Conservation (phyloP, 257 asterid genomes). For the Striga asiatica region DNA sequence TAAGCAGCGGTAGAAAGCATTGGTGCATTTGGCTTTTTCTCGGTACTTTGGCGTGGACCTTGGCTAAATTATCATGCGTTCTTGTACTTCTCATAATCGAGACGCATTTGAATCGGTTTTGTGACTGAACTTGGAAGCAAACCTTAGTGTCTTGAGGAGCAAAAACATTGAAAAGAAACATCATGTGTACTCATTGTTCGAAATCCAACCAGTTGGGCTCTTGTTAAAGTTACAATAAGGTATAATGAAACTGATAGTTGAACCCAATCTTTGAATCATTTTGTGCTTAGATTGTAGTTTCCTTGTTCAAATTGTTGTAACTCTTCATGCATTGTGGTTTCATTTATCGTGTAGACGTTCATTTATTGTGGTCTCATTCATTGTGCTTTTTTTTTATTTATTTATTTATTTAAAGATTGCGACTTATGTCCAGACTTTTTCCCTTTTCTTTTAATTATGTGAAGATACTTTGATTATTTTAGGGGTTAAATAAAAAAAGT, state of each 20-base stretch:
- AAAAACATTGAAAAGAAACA: not conserved
- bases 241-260: constrained; percentile 2
- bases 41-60: constrained; percentile 1
- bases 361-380: too few species aligned
- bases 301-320: too few species aligned
- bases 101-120: not conserved
- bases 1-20: constrained; percentile 46
- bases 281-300: not conserved
- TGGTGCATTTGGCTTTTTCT: constrained; percentile 8
- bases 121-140: constrained; percentile 13
- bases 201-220: constrained; percentile 13
- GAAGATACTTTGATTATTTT: too few species aligned
- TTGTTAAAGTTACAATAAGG: constrained; percentile 10
- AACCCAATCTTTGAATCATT: not conserved
- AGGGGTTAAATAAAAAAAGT: too few species aligned
- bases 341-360: too few species aligned
- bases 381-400: too few species aligned
- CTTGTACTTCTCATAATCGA: constrained; percentile 2
- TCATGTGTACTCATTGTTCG: constrained; percentile 10
- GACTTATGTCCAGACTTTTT: too few species aligned
- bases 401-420: too few species aligned
- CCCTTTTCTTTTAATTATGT: too few species aligned
- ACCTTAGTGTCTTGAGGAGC: not conserved
- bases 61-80: constrained; percentile 12
- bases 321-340: too few species aligned